Base-by-base conservation (phyloP, 306 rosid genomes). In the Arachis stenosperma region DNA sequence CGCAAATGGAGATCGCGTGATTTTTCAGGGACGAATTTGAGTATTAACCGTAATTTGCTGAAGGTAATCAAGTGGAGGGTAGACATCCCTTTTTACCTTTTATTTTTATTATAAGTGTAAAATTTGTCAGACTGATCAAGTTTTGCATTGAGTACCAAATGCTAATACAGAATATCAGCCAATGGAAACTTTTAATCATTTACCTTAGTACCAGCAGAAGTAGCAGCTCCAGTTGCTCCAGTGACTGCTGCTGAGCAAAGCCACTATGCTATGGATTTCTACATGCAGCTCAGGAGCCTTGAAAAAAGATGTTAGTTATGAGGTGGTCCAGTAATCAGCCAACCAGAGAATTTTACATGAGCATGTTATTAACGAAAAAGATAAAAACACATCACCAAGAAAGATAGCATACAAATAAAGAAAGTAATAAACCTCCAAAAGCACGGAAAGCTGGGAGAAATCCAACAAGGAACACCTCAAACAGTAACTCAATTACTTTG, bases 231-330 rank as follows among this genome's bases (percentile, higher is more conserved):
- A 43, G 86, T 56, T 50, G 75, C 6, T 6, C 17, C 57, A 51
- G 66, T 55, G 70, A 64, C 81, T 82, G 90, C 70, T 80, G 84
- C 37, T 33, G 37, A 33, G 37, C 37, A 33, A 33, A 70, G 55
- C 81, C 44, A 82, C 85, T 88, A 17, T 59, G 88, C 73, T 81
- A 44, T 88, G 89, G 52, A 90, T 74, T 74, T 88, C 90, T 69
- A 27, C n/a, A 39, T 84, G 87, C 75, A 90, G 65, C 47, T 80
- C 86, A 22, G 87, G 96, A 62, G 86, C 89, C 96, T 69, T 70
- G 2, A 33, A 13, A 56, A 22, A 22, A 75, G 5, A 9, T 15
- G 60, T 63, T 5, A 70, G 65, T 42, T 30, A 61, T 22, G 27
- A 2, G 42, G 22, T 13, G 46, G 22, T 6, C 46, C 7, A 42